Evolutionary conservation across 140 eudicot species (phyloP).

Genomic region (Oenanthe javanica): DNA sequence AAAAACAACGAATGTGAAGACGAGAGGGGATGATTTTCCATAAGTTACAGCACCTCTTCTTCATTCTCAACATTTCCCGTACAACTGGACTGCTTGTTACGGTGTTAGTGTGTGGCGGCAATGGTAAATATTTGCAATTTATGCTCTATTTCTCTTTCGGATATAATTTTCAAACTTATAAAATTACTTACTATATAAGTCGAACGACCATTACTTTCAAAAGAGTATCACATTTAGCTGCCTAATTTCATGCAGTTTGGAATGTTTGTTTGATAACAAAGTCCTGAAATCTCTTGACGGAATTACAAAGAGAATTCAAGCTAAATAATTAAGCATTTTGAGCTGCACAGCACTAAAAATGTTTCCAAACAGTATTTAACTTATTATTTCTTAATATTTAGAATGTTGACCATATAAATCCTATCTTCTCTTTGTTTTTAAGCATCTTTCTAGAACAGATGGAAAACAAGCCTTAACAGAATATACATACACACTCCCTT

Average conservation of each 20-base stretch:
- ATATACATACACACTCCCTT: neutral
- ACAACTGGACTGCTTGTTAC: too few relatives aligned
- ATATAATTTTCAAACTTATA: too few relatives aligned
- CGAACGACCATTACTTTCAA: too few relatives aligned
- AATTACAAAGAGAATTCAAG: neutral
- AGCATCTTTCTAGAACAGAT: neutral
- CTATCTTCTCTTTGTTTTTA: neutral
- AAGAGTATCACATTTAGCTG: too few relatives aligned
- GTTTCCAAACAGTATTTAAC: too few relatives aligned
- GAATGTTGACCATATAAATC: neutral
- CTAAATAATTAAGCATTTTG: neutral
- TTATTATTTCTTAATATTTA: too few relatives aligned
- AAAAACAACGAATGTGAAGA: slow-evolving; percentile 15
- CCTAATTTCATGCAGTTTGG: neutral
- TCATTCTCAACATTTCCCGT: slow-evolving; percentile 10
- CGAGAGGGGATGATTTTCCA: slow-evolving; percentile 10
- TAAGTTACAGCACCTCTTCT: slow-evolving; percentile 22
- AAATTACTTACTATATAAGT: too few relatives aligned
- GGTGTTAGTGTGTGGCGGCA: too few relatives aligned
- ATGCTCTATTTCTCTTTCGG: too few relatives aligned
- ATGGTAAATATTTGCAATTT: too few relatives aligned
- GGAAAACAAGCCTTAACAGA: neutral
- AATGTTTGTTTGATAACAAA: neutral
- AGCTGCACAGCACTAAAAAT: too few relatives aligned
- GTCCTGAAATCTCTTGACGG: too few relatives aligned